A percentile compares a stretch with the other conserved stretches of the same genome.
Conservation (phyloP, 2,329 filamentous ascomycete genomes). For the Fusarium sp. region DNA sequence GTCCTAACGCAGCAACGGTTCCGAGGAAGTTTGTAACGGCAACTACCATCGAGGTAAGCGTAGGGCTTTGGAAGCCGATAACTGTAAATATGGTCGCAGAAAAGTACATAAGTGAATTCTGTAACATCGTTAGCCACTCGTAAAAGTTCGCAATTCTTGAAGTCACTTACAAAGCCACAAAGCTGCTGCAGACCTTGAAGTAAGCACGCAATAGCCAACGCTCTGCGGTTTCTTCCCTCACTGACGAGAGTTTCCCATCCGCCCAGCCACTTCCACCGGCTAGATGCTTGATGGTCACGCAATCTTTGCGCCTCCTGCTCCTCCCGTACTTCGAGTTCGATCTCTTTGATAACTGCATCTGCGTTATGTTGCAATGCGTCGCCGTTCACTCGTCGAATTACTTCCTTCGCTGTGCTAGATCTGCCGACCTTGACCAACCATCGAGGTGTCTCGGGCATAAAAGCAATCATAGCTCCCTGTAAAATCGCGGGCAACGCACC, state of each 20-base stretch:
- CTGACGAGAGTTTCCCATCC: slow-evolving; percentile 66
- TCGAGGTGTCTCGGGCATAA: slow-evolving; percentile 89
- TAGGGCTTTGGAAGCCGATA: slow-evolving; percentile 82
- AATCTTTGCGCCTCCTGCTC: slow-evolving; percentile 67
- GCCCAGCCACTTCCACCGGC: slow-evolving; percentile 56
- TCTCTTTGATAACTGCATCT: slow-evolving; percentile 72
- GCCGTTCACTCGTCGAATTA: slow-evolving; percentile 76
- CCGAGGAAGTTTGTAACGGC: slow-evolving; percentile 87
- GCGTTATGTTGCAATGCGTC: slow-evolving; percentile 61
- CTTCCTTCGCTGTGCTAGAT: slow-evolving; percentile 69
- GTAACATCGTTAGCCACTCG: slow-evolving; percentile 8
- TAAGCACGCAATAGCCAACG: slow-evolving; percentile 85
- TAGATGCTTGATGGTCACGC: slow-evolving; percentile 48
- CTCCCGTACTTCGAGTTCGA: slow-evolving; percentile 80
- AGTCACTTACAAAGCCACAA: slow-evolving; percentile 77
- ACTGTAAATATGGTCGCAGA: slow-evolving; percentile 84
- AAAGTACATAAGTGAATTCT: slow-evolving; percentile 94
- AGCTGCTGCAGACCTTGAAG: slow-evolving; percentile 90
- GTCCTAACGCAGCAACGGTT: slow-evolving; percentile 77
- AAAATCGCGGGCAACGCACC: slow-evolving; percentile 81
- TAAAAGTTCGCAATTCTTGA: neutral
- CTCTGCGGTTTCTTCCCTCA: slow-evolving; percentile 75
- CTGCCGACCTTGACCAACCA: slow-evolving; percentile 82
- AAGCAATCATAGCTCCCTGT: slow-evolving; percentile 75
- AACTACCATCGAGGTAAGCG: slow-evolving; percentile 82